Percentiles rank a stretch among this genome's conserved stretches.
Evolutionary conservation across 2,329 filamentous ascomycete species (phyloP).

Genomic region (Fusarium sp.): DNA sequence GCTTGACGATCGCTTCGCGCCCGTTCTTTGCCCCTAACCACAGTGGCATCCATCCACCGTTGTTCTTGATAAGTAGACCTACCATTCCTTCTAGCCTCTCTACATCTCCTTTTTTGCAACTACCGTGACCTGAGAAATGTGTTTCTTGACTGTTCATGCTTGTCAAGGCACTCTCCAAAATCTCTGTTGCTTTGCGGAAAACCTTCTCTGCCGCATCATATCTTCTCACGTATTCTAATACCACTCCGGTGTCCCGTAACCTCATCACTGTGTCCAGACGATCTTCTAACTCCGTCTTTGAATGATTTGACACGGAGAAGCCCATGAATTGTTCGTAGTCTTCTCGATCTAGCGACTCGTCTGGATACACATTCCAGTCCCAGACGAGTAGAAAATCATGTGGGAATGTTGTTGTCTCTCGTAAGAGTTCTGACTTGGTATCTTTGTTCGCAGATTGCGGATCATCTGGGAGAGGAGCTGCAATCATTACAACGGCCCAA

Average conservation of each 20-base stretch:
- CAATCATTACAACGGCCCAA: background rate
- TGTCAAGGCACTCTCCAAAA: background rate
- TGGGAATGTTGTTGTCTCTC: background rate
- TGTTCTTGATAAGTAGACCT: background rate
- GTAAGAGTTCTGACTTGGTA: background rate
- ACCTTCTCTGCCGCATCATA: accelerated
- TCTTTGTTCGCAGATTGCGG: background rate
- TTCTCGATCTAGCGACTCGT: background rate
- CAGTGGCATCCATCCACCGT: background rate
- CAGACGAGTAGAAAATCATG: background rate
- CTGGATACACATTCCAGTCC: background rate
- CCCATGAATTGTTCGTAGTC: background rate
- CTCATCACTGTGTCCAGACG: background rate
- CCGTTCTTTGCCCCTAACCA: background rate
- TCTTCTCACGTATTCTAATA: background rate
- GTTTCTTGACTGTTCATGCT: background rate
- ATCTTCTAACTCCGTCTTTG: background rate
- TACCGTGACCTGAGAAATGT: background rate
- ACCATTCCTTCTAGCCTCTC: background rate
- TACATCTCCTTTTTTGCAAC: background rate
- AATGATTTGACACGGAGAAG: accelerated
- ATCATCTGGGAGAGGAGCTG: no score
- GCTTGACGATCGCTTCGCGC: background rate
- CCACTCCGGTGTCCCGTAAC: background rate
- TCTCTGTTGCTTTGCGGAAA: no score